Evolutionary conservation across 495 filamentous ascomycete species (phyloP).

Genomic region (Platismatia glauca): DNA sequence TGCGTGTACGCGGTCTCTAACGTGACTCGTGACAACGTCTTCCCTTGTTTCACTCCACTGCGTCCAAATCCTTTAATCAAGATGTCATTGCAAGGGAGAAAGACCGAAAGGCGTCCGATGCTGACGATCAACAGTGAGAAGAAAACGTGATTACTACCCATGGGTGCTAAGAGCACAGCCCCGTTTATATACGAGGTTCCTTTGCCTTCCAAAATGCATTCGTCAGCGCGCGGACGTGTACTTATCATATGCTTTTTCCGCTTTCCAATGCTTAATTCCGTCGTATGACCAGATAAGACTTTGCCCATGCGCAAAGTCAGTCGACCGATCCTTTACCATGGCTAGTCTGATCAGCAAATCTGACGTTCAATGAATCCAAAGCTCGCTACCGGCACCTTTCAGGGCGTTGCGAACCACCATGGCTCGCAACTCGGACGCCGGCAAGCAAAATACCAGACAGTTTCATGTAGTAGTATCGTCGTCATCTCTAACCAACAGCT

Average conservation of each 20-base stretch:
- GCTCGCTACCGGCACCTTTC: neutral
- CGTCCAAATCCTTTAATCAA: neutral
- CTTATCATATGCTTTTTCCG: neutral
- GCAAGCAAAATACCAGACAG: neutral
- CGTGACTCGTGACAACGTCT: too few species aligned
- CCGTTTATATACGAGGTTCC: neutral
- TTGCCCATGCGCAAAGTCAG: neutral
- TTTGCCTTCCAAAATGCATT: slow-evolving; percentile 3
- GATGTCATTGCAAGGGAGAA: neutral
- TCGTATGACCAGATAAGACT: neutral
- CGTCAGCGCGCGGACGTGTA: slow-evolving; percentile 13
- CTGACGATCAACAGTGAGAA: neutral
- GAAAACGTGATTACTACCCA: neutral
- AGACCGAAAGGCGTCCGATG: neutral
- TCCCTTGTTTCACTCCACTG: neutral
- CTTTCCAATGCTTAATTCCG: neutral
- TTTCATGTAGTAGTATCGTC: neutral
- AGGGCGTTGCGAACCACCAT: neutral
- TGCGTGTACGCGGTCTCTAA: too few species aligned
- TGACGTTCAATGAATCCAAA: neutral
- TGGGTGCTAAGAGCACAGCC: slow-evolving; percentile 5
- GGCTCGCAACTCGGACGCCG: neutral
- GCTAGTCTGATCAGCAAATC: neutral
- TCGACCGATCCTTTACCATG: neutral
- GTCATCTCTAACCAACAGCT: neutral